Base-by-base conservation (phyloP, 2,329 filamentous ascomycete species). In the Aspergillus hortae region DNA sequence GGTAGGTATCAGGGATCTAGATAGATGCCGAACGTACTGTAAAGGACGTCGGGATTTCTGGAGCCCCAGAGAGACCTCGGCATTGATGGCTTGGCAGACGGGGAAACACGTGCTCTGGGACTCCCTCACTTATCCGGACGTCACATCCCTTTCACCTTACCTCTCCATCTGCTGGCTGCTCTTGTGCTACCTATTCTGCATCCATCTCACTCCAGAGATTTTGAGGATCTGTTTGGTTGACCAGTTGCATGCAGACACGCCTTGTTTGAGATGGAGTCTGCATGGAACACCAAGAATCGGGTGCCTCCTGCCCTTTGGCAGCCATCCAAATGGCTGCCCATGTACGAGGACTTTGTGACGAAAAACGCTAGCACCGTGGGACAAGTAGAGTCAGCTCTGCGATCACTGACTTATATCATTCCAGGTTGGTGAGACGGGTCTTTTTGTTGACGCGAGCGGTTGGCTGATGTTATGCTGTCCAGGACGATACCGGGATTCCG, bases 331-430 rank as follows among this genome's bases (percentile, higher is more conserved):
- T 72, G 72, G 66, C 54, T 73, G 15, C 63, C 62, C 32, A 54
- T 72, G 21, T 74, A 74, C 48, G 72, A 74, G 52, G 87, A 94
- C 59, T 96, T 97, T 74, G 92, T 99, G 76, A 88, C 89, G 56
- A 94, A 92, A 75, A 99, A 99, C 71, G 86, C 91, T 55, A 88
- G 90, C 66, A 90, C 95, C 54, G 91, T 99, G 48, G 90, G 90
- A 46, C 92, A 96, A 76, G 92, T 99, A 57, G 94, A 99, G 77
- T 95, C 90, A 57, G 90, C 91, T 12, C 77, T 99, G 66, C 85
- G 94, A 36, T 96, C 91, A 25, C 76, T 99, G 59, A 96, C 92
- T 44, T 99, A 99, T 70, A 91, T 99, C 59, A 94, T 97, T 46
- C 94, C 92, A 52, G 92, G 88, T 69, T 44, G 49, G 47, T 19